Base-by-base conservation (phyloP, 179 eudicot genomes). In the Gypsophila paniculata region DNA sequence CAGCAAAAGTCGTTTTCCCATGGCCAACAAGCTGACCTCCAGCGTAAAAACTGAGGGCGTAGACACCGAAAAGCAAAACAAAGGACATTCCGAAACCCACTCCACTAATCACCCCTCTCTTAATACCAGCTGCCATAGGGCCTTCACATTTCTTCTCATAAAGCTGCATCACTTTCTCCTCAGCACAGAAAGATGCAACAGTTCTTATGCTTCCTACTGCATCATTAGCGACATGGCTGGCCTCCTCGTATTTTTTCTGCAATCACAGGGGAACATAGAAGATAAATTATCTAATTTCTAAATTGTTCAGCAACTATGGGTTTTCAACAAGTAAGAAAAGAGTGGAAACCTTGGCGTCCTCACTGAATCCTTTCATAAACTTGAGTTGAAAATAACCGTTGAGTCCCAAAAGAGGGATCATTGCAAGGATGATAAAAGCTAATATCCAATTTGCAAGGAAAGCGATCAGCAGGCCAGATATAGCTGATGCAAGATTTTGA, bases 161-260 rank as follows among this genome's bases (percentile, higher is more conserved):
- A 6, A 75, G 68, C 25, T 61, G 65, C 74, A 75, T 70, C 54
- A 70, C 67, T 49, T 75, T 75, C 57, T 75, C 78, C 58, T 75
- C 78, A 13, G 73, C 78, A 69, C 78, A 69, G 21, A 75, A 75
- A 69, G 78, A 75, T 5, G 78, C 78, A 69, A 75, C 74, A 23
- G 78, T 75, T 61, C 78, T 75, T n/a, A 75, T 75, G 23, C 78
- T 75, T 42, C 78, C 74, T 34, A 75, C 78, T 22, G 78, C 78
- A 38, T 75, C 78, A 36, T 75, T 75, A 32, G 78, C 78, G 36
- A 75, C 78, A 69, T 75, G 78, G 69, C 78, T 75, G 13, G 78
- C 78, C 36, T 70, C 74, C 19, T 75, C 78, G 3, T 70, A 70
- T 34, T 61, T 75, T 32, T 75, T 75, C 78, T 75, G 78, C 38